Evolutionary conservation across 2,329 filamentous ascomycete species (phyloP).

Genomic region (Cucurbitaria berberidis): DNA sequence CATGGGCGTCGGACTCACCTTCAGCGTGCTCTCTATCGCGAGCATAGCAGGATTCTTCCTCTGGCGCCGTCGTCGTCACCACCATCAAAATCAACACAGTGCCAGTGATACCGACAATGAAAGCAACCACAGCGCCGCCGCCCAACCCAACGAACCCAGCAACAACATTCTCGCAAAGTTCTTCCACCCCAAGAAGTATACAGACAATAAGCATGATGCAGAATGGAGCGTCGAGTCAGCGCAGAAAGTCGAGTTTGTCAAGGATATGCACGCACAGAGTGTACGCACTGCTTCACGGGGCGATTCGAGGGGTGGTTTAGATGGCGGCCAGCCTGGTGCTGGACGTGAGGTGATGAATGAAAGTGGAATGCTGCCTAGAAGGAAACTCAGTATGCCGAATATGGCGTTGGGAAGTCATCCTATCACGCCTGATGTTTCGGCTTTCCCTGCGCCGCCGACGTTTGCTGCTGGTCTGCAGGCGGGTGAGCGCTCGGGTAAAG

Average conservation of each 20-base stretch:
- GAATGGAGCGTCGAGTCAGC: conserved; percentile 31
- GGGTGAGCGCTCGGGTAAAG: background rate
- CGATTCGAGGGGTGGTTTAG: conserved; percentile 5
- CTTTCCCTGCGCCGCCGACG: background rate
- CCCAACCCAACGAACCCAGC: background rate
- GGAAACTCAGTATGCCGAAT: conserved; percentile 1
- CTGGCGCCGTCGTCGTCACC: too few relatives aligned
- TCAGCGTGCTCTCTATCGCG: conserved; percentile 16
- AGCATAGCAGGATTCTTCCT: conserved; percentile 19
- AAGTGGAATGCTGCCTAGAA: background rate
- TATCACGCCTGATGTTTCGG: background rate
- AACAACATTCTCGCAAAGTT: conserved; percentile 5
- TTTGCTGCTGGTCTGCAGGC: background rate
- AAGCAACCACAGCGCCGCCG: conserved; percentile 21
- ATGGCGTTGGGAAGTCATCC: background rate
- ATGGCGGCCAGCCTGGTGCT: background rate
- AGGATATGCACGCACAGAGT: conserved; percentile 14
- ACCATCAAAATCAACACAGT: conserved; percentile 3
- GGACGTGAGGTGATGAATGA: background rate
- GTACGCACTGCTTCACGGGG: conserved; percentile 5
- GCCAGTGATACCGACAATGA: background rate
- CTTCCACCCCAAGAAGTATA: conserved; percentile 2
- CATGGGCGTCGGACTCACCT: conserved; percentile 24
- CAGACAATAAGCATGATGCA: conserved; percentile 5
- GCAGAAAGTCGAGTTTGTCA: conserved; percentile 24